Percentiles rank a stretch among this genome's conserved stretches.
Conservation (phyloP, 2,329 filamentous ascomycete species). For the Aspergillus puulaauensis region DNA sequence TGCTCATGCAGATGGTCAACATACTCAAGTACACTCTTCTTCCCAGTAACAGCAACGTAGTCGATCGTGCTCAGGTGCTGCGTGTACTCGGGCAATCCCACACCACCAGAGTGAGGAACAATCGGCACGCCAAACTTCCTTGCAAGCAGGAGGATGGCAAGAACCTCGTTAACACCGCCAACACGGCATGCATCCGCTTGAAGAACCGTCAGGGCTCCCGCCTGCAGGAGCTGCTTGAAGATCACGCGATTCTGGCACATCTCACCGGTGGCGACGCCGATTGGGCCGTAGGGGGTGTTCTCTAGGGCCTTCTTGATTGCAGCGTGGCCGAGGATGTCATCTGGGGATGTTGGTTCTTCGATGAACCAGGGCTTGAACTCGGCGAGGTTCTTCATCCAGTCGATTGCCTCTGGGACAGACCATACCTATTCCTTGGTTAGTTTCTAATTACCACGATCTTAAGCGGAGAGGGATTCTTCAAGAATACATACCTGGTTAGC, state of each 20-base stretch:
- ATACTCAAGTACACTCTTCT: slow-evolving; percentile 81
- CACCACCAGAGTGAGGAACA: slow-evolving; percentile 85
- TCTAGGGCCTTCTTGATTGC: slow-evolving; percentile 77
- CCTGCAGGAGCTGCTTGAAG: slow-evolving; percentile 85
- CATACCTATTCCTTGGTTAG: slow-evolving; percentile 55
- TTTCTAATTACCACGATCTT: neutral
- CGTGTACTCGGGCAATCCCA: slow-evolving; percentile 90
- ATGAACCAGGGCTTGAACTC: slow-evolving; percentile 87
- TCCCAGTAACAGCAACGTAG: slow-evolving; percentile 81
- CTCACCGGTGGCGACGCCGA: slow-evolving; percentile 87
- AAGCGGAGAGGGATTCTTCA: no score
- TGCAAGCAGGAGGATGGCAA: slow-evolving; percentile 85
- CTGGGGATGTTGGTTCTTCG: slow-evolving; percentile 87
- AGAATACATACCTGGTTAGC: slow-evolving; percentile 70
- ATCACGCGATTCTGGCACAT: slow-evolving; percentile 95
- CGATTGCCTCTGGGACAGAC: slow-evolving; percentile 85
- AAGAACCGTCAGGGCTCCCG: slow-evolving; percentile 80
- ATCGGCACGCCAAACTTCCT: slow-evolving; percentile 69
- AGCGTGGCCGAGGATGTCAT: slow-evolving; percentile 86
- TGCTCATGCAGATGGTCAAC: slow-evolving; percentile 94
- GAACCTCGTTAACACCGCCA: slow-evolving; percentile 86
- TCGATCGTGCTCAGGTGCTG: slow-evolving; percentile 91
- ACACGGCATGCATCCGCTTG: slow-evolving; percentile 89
- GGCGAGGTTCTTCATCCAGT: slow-evolving; percentile 77
- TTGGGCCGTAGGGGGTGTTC: slow-evolving; percentile 52